A percentile compares a stretch with the other conserved stretches of the same genome.
Conservation (phyloP, 768 basidiomycete species). For the Pholiota molesta region DNA sequence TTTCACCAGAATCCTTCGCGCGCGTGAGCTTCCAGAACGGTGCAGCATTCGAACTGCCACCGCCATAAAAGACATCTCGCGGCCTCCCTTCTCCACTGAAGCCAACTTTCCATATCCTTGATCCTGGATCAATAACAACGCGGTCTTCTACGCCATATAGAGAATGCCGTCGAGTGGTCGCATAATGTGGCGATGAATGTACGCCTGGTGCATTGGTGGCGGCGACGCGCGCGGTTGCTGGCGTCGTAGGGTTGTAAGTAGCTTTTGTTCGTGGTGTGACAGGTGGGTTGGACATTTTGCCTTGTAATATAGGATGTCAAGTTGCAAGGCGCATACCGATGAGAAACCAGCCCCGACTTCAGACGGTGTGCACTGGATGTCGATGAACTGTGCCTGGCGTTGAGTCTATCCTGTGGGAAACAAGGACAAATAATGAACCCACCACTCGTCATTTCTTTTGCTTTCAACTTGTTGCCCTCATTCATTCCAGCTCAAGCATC, state of each 20-base stretch:
- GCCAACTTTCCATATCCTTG: constrained; percentile 94
- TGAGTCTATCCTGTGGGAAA: too few relatives aligned
- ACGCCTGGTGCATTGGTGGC: constrained; percentile 40
- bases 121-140: constrained; percentile 93
- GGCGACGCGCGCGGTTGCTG: constrained; percentile 55
- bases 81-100: constrained; percentile 96
- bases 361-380: too few relatives aligned
- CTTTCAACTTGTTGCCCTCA: too few relatives aligned
- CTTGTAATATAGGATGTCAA: too few relatives aligned
- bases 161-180: constrained; percentile 86
- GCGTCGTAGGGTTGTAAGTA: constrained; percentile 49
- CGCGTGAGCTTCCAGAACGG: constrained; percentile 66
- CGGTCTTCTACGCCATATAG: constrained; percentile 97
- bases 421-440: too few relatives aligned
- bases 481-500: too few relatives aligned
- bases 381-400: too few relatives aligned
- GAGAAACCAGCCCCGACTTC: too few relatives aligned
- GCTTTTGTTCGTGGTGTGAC: constrained; percentile 43
- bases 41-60: constrained; percentile 36
- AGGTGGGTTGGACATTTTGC: constrained; percentile 37
- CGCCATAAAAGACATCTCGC: constrained; percentile 79
- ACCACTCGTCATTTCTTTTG: too few relatives aligned
- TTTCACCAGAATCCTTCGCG: constrained; percentile 53
- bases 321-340: too few relatives aligned
- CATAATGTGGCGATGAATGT: constrained; percentile 81